Evolutionary conservation across 1,284 basidiomycete genomes (phyloP), one percentile per base, ranked within the genome.

Genomic region (Cerioporus squamosus): DNA sequence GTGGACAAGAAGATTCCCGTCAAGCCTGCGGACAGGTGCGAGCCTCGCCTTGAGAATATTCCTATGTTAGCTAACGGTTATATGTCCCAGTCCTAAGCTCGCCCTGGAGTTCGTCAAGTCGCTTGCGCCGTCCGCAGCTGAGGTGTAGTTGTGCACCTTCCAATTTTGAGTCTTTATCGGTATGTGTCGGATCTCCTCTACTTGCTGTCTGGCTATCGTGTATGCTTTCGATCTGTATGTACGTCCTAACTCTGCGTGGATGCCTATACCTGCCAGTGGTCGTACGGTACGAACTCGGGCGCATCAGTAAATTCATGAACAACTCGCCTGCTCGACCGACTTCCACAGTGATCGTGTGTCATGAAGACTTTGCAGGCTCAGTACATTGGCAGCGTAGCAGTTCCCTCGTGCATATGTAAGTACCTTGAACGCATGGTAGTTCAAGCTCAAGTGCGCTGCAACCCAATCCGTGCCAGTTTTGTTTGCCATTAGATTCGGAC

Each of bases 1-100:
- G 74, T 95, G 15, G 89, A 95, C 31, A 91, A 87, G 75, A 87
- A 86, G 68, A 78, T 93, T 7, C 91, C 92, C 1, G 94, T 96
- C 53, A 92, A 93, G 69, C 90, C 94, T 1, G 86, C 72, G 0
- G 91, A 95, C 51, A 93, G 91, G 91, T 89, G 49, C 51, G 80
- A 15, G 14, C 33, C 17, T 9, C 4, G 6, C 5, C 36, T 4
- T 36, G 12, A 3, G 6, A 7, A 36, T 15, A 10, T 4, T 15
- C 8, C 14, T 15, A 12, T 12, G 33, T 15, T 14, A 2, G 8
- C 33, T 36, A 10, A 36, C 33, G 10, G 12, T 36, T 36, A 10
- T 12, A 7, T 10, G 12, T 36, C 26, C 8, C 33, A 66, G 65
- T 46, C 62, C 62, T n/a, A 64, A 58, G 51, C 52, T 66, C 4